Evolutionary conservation across 2,329 filamentous ascomycete species (phyloP), one percentile per base, ranked within the genome.

Genomic region (Penicillium sp.): DNA sequence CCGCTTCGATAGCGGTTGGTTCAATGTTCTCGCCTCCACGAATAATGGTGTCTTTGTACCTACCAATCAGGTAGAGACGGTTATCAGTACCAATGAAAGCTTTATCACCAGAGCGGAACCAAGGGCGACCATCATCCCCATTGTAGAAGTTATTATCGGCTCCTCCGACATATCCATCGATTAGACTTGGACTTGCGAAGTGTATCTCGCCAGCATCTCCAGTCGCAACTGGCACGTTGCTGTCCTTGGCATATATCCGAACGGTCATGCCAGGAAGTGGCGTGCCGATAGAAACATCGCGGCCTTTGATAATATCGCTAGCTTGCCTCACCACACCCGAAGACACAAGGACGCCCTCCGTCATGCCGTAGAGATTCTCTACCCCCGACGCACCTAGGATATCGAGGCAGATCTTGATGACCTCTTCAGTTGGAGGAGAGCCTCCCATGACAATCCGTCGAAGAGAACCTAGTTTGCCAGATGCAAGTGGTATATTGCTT

Each of bases 41-140:
- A 10, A 64, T 61, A n/a, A 64, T 64, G 3, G 54, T 61, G 19
- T 64, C 62, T 49, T 62, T 62, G 37, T 58, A 62, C 21, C 62
- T 54, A 0, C 62, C 62, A 39, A 64, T 37, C 10, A 64, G 47
- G 33, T 64, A 64, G 8, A 62, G 47, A 10, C 49, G 60, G 49
- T 54, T 42, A 26, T 62, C 57, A 7, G 19, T 46, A 19, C 54
- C 57, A 31, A 64, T 53, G 43, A 60, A 50, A 2, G 54, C 62
- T 48, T 62, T 57, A 43, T 64, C 62, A 7, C 62, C 62, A 26
- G 57, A 62, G 49, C 53, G 27, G 29, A 64, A 62, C 62, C 62
- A 64, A 4, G 11, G 5, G 19, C 24, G 31, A 3, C 58, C 60
- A 58, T 62, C 53, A 8, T 55, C 52, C 2, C n/a, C 53, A 7